Evolutionary conservation across 768 basidiomycete species (phyloP).

Genomic region (Suillus alpinus): DNA sequence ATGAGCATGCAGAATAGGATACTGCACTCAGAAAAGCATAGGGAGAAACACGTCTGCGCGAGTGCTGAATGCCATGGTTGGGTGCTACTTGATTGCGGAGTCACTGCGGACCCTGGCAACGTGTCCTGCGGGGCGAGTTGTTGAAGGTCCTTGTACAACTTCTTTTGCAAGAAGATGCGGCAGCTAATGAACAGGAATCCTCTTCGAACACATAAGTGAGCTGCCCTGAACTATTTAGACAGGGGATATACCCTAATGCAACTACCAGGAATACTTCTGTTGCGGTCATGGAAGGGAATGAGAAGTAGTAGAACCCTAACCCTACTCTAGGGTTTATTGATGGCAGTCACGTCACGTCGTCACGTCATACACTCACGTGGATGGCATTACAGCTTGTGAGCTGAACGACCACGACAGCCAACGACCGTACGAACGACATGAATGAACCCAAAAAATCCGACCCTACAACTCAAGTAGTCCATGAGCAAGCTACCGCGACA

Average conservation of each 20-base stretch:
- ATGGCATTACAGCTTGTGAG: conserved; percentile 7
- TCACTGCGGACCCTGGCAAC: conserved; percentile 22
- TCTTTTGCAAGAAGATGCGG: conserved; percentile 54
- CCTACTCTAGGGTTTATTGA: conserved; percentile 24
- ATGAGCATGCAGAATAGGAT: conserved; percentile 70
- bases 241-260: conserved; percentile 17
- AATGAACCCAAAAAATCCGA: conserved; percentile 29
- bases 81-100: conserved; percentile 17
- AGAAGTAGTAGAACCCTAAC: conserved; percentile 26
- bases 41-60: conserved; percentile 59
- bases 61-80: conserved; percentile 50
- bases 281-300: conserved; percentile 11
- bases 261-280: conserved; percentile 9
- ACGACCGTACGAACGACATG: conserved; percentile 23
- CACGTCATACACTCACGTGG: neutral
- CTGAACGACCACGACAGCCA: conserved; percentile 14
- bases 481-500: conserved; percentile 27
- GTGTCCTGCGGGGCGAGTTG: conserved; percentile 36
- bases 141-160: conserved; percentile 59
- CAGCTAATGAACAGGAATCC: conserved; percentile 56
- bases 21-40: conserved; percentile 74
- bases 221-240: neutral
- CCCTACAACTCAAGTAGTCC: conserved; percentile 26
- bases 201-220: conserved; percentile 20
- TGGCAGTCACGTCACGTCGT: conserved; percentile 12